Evolutionary conservation across 1,284 basidiomycete genomes (phyloP).

Genomic region (Cryptococcus maquisensis): DNA sequence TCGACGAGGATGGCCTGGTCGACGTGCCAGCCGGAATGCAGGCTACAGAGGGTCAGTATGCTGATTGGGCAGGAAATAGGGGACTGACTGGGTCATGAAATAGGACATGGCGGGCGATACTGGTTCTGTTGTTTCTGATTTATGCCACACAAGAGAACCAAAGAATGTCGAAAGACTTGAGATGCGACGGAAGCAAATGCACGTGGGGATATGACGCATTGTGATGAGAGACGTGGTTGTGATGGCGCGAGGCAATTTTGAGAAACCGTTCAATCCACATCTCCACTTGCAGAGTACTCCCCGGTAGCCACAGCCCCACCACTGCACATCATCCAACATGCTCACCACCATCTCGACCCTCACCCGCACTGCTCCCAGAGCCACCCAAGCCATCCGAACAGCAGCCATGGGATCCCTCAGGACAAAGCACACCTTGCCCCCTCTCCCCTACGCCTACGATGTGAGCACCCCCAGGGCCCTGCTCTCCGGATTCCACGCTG

Average conservation of each 20-base stretch:
- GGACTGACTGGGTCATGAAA: constrained; percentile 50
- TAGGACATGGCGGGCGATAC: constrained; percentile 44
- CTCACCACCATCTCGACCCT: constrained; percentile 11
- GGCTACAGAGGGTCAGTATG: constrained; percentile 31
- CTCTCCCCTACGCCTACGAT: constrained; percentile 87
- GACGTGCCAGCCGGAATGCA: constrained; percentile 95
- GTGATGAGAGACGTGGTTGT: background rate
- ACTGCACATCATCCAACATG: constrained; percentile 12
- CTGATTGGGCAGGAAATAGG: background rate
- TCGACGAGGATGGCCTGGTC: constrained; percentile 95
- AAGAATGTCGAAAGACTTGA: background rate
- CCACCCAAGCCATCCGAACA: constrained; percentile 8
- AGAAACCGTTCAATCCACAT: too few species aligned
- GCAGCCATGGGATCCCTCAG: constrained; percentile 16
- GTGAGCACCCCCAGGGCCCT: constrained; percentile 49
- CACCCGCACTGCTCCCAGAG: constrained; percentile 16
- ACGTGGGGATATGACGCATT: background rate
- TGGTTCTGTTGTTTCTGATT: background rate
- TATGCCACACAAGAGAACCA: too few species aligned
- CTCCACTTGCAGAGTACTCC: background rate
- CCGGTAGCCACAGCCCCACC: background rate
- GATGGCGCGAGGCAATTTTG: background rate
- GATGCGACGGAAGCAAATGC: background rate
- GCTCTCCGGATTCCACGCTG: background rate
- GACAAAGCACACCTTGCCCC: constrained; percentile 59